Evolutionary conservation across 2,329 filamentous ascomycete species (phyloP).

Genomic region (Scedosporium boydii): DNA sequence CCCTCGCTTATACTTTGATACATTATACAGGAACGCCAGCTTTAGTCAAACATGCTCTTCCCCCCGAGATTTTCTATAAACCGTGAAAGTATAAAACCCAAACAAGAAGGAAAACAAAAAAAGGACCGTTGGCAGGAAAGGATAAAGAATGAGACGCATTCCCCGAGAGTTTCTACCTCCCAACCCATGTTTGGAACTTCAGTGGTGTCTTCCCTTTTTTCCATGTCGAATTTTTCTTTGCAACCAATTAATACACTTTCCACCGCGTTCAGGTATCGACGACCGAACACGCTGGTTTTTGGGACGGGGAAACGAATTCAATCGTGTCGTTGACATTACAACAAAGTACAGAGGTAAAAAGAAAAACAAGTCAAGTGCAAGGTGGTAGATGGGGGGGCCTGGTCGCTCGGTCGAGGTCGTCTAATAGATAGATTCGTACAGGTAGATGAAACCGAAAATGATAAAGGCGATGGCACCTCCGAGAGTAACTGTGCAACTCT

Average conservation of each 20-base stretch:
- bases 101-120: slow-evolving; percentile 1
- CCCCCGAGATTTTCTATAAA: neutral
- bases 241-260: slow-evolving; percentile 1
- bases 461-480: slow-evolving; percentile 87
- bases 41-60: neutral
- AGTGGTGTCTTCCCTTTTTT: neutral
- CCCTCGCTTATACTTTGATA: neutral
- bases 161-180: neutral
- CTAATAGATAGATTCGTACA: slow-evolving; percentile 65
- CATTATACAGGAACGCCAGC: neutral
- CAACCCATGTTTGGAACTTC: neutral
- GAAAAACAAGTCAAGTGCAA: neutral
- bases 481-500: slow-evolving; percentile 61
- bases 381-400: neutral
- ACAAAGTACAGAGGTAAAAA: neutral
- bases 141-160: neutral
- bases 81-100: neutral
- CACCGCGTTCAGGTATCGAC: neutral
- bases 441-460: slow-evolving; percentile 83
- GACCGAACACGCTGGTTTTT: neutral
- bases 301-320: neutral
- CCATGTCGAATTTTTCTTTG: neutral
- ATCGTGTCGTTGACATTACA: slow-evolving; percentile 5
- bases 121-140: neutral
- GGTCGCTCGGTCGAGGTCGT: slow-evolving; percentile 23